Conservation (phyloP, 192 early-diverging fungal species). For the Haplosporangium gracile region DNA sequence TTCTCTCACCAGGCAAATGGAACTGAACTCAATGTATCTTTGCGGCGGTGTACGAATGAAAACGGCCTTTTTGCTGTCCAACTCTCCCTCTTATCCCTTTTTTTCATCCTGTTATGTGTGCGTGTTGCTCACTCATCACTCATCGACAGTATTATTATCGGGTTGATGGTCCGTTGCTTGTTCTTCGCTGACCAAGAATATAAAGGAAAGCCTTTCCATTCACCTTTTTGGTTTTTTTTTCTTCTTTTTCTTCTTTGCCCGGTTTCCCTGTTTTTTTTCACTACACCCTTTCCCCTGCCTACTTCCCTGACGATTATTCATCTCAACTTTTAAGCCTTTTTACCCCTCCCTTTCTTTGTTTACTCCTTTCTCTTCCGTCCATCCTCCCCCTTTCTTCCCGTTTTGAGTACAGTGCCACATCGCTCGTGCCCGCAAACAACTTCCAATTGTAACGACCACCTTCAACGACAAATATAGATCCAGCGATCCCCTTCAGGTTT, state of each 20-base stretch:
- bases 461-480: constrained; percentile 8
- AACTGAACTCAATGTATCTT: background rate
- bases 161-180: no score
- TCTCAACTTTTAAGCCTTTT: background rate
- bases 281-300: background rate
- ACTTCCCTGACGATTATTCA: background rate
- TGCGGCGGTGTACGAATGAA: background rate
- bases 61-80: background rate
- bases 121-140: no score
- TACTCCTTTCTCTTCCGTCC: background rate
- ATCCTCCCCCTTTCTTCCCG: background rate
- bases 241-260: background rate
- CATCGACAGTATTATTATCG: background rate
- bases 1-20: background rate
- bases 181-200: background rate
- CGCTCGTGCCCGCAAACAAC: background rate
- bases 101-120: background rate
- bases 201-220: background rate
- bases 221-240: background rate
- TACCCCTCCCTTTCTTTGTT: background rate
- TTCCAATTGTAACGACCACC: constrained; percentile 1
- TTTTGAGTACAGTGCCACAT: constrained; percentile 5
- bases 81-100: background rate
- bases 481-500: background rate
- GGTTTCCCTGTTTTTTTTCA: background rate